These are phyloP conservation scores for Monilinia polystroma DNA, from an alignment of 2,329 filamentous ascomycete species.

Conservation along the genomic window DNA sequence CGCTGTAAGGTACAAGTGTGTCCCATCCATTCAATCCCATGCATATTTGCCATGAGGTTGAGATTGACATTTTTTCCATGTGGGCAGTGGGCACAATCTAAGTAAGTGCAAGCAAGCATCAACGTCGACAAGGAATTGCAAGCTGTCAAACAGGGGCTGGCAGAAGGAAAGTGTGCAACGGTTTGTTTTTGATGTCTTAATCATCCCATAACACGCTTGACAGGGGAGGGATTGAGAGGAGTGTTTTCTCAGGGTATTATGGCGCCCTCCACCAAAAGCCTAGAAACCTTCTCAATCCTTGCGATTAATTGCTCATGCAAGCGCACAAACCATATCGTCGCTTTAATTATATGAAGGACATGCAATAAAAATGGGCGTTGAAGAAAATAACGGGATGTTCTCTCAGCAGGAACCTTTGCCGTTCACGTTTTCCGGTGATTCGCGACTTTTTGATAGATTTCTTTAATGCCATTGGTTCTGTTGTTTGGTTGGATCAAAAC, in stretches of 20 bases:
- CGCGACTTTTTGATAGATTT: slow-evolving; percentile 20
- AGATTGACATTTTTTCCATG: slow-evolving; percentile 31
- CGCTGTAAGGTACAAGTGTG: slow-evolving; percentile 27
- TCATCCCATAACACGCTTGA: slow-evolving; percentile 2
- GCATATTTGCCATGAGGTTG: slow-evolving; percentile 30
- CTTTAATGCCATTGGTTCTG: slow-evolving; percentile 23
- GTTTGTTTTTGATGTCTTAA: slow-evolving; percentile 13
- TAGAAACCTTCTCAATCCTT: slow-evolving; percentile 23
- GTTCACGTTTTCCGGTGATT: slow-evolving; percentile 24
- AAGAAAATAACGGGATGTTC: slow-evolving; percentile 19
- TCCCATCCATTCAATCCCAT: neutral
- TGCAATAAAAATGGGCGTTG: slow-evolving; percentile 12
- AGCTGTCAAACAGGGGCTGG: slow-evolving; percentile 33
- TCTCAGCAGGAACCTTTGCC: slow-evolving; percentile 26
- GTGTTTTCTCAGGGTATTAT: slow-evolving; percentile 25
- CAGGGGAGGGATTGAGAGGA: slow-evolving; percentile 12
- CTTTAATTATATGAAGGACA: slow-evolving; percentile 1
- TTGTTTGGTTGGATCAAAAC: slow-evolving; percentile 17
- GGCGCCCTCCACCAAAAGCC: slow-evolving; percentile 18
- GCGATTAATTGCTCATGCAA: slow-evolving; percentile 24
- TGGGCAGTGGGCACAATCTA: slow-evolving; percentile 27
- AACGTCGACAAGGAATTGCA: slow-evolving; percentile 22
- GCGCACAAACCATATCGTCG: slow-evolving; percentile 26
- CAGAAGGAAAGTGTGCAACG: slow-evolving; percentile 22
- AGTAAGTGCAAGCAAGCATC: slow-evolving; percentile 18